Base-by-base conservation (phyloP, 768 basidiomycete genomes). In the Termitomyces sp. region DNA sequence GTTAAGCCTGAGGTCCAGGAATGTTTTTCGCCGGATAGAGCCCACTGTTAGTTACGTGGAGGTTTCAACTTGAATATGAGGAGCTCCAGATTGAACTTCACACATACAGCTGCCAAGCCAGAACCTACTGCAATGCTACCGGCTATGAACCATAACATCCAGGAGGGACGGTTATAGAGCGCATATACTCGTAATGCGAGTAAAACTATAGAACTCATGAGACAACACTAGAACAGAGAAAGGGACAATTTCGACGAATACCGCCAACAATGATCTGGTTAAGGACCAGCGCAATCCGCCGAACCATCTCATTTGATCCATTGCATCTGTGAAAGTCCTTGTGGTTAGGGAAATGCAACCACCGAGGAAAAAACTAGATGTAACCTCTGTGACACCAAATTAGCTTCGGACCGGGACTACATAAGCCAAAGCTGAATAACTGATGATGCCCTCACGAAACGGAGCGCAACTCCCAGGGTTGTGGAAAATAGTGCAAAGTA, bases 401-500 rank as follows among this genome's bases (percentile, higher is more conserved):
- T 49, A 11, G 5, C n/a, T n/a, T n/a, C n/a, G n/a, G n/a, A n/a
- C n/a, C n/a, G n/a, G n/a, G n/a, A n/a, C n/a, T n/a, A n/a, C n/a
- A n/a, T n/a, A n/a, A n/a, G n/a, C n/a, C n/a, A n/a, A n/a, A n/a
- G n/a, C n/a, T n/a, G n/a, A n/a, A n/a, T n/a, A n/a, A n/a, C n/a
- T n/a, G n/a, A n/a, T n/a, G n/a, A n/a, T 18, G 48, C n/a, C 23
- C 3, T n/a, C 1, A 23, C 22, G 33, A 54, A 40, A 1, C 12
- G 16, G n/a, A 58, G n/a, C 22, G 22, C 44, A 2, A 45, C n/a
- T 33, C 41, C 25, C 3, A 16, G 15, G 12, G 41, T 51, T 25
- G 45, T 52, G 11, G 42, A 43, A 16, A 50, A 35, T 6, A 51
- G 20, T 10, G 46, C 36, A 25, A 47, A 54, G 31, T 58, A 58